These are phyloP conservation scores for Aphanomyces euteiches DNA, from an alignment of 352 stramenopile species.

Conservation along the genomic window DNA sequence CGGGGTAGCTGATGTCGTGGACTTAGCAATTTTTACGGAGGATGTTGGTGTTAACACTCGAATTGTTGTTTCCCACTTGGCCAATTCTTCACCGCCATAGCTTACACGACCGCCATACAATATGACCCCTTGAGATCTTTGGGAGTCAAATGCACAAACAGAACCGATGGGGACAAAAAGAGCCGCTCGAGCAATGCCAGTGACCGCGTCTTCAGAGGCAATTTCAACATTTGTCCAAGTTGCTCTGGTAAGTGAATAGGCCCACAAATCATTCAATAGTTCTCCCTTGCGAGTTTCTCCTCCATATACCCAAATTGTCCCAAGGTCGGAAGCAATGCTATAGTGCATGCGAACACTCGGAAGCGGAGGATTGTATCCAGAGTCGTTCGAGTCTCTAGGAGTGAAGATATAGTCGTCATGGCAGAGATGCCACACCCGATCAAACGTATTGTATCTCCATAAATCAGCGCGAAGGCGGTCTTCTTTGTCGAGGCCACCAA, in stretches of 20 bases:
- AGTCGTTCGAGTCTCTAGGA: slow-evolving; percentile 33
- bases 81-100: neutral
- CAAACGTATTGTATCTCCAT: slow-evolving; percentile 85
- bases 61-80: slow-evolving; percentile 20
- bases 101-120: slow-evolving; percentile 12
- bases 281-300: slow-evolving; percentile 47
- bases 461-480: slow-evolving; percentile 72
- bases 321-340: slow-evolving; percentile 70
- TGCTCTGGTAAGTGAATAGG: slow-evolving; percentile 57
- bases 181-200: slow-evolving; percentile 45
- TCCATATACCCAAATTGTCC: slow-evolving; percentile 79
- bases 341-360: slow-evolving; percentile 59
- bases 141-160: slow-evolving; percentile 10
- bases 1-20: neutral
- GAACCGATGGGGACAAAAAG: slow-evolving; percentile 46
- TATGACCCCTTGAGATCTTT: neutral
- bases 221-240: slow-evolving; percentile 66
- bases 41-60: slow-evolving; percentile 6
- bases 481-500: slow-evolving; percentile 76
- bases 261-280: slow-evolving; percentile 70
- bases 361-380: slow-evolving; percentile 45
- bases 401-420: slow-evolving; percentile 71
- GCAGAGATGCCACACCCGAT: slow-evolving; percentile 81
- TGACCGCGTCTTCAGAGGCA: slow-evolving; percentile 40
- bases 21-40: neutral